Percentiles rank a stretch among this genome's conserved stretches.
phyloP scores from a whole-genome alignment of 495 filamentous ascomycete species.

The Xylaria nigripes region DNA sequence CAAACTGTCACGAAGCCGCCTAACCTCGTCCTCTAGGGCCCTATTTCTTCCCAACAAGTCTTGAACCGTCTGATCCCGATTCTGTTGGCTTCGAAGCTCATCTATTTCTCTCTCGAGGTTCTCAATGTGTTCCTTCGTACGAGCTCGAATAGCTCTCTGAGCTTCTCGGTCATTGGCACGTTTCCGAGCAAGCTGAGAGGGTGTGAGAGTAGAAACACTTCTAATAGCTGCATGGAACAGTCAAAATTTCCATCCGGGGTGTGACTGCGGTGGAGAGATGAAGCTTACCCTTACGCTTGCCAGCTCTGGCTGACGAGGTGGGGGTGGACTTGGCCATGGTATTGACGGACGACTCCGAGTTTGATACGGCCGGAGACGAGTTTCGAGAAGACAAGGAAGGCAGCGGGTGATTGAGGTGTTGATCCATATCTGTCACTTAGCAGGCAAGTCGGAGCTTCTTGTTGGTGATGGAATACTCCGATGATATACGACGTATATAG shows the following conservation, averaged over 20 bases:
- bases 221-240: constrained; percentile 41
- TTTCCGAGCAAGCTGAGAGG: constrained; percentile 68
- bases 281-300: constrained; percentile 16
- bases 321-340: constrained; percentile 7
- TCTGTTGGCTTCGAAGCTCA: constrained; percentile 38
- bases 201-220: constrained; percentile 64
- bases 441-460: background rate
- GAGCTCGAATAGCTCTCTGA: constrained; percentile 74
- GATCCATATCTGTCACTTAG: constrained; percentile 5
- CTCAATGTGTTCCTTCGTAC: constrained; percentile 77
- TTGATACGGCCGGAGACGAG: constrained; percentile 7
- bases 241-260: background rate
- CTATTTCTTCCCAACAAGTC: constrained; percentile 30
- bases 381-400: constrained; percentile 7
- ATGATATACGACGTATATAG: background rate
- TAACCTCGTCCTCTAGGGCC: constrained; percentile 32
- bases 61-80: constrained; percentile 30
- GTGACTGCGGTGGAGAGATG: background rate
- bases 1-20: constrained; percentile 22
- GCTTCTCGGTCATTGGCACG: constrained; percentile 85
- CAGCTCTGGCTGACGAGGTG: constrained; percentile 4
- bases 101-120: constrained; percentile 61
- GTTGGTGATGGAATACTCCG: background rate
- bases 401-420: background rate
- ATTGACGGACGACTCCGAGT: constrained; percentile 3